Evolutionary conservation across 2,329 filamentous ascomycete species (phyloP), one percentile per base, ranked within the genome.

Genomic region (Cadophora malorum): DNA sequence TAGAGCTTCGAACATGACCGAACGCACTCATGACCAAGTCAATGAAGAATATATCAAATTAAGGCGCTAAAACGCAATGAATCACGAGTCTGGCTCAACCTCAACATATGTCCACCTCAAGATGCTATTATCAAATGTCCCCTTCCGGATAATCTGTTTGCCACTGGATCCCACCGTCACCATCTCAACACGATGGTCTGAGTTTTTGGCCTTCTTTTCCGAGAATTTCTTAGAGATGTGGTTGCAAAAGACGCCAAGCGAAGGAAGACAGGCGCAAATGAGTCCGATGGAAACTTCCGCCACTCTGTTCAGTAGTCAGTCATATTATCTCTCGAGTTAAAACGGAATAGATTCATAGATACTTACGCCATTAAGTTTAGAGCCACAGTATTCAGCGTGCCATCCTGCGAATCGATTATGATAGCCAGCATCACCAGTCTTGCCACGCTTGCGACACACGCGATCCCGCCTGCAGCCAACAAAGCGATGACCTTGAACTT

Each of bases 401-500:
- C 23, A 58, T 66, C 65, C 23, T 52, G 28, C 7, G 53, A 56
- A 12, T 56, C 28, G 16, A 56, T 35, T 12, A 35, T 56, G 5
- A 56, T 19, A 25, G 56, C 21, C 16, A 66, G n/a, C 21, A 66
- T 21, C 8, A 63, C 59, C 52, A 70, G 35, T 16, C 69, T 28
- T 6, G 45, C 56, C 1, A 66, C 50, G 9, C 38, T 68, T n/a
- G 62, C 52, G 1, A 52, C 47, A 14, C 53, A 49, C 7, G 69
- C 69, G 0, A 70, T 9, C 0, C 64, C 64, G 1, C 69, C 69
- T 0, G 69, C 69, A 28, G 66, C 67, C 35, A 70, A 47, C 14
- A 67, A 21, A 2, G 59, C 66, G 3, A 65, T 23, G 25, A 67
- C 56, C 28, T 53, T 65, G 8, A 70, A 25, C 60, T 64, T 69